phyloP scores from a whole-genome alignment of 257 asterid genomes.

The Solanum neorickii region DNA sequence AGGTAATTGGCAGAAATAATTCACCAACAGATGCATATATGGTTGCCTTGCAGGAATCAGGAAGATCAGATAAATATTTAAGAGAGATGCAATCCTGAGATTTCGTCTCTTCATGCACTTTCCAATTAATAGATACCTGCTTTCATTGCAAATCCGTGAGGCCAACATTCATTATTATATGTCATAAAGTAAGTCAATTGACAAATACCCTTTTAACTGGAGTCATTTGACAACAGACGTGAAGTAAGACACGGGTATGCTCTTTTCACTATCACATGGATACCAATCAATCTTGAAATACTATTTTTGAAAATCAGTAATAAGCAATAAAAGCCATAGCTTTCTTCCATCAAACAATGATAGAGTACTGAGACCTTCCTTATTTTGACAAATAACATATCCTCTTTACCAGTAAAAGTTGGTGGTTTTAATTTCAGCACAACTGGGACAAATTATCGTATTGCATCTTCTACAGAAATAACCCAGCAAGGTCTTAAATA shows the following conservation, averaged over 20 bases:
- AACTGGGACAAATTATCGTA: background rate
- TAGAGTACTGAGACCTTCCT: background rate
- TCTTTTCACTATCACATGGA: background rate
- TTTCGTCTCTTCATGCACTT: conserved; percentile 35
- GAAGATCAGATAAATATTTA: conserved; percentile 23
- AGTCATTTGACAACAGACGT: background rate
- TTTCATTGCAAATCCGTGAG: conserved; percentile 2
- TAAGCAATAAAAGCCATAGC: background rate
- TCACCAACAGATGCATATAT: conserved; percentile 63
- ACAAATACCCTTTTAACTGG: background rate
- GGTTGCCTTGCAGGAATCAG: conserved; percentile 26
- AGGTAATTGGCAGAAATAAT: conserved; percentile 53
- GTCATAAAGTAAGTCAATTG: background rate
- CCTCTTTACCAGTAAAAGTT: background rate
- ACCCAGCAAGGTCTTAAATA: background rate
- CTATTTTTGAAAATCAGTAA: background rate
- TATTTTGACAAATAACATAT: background rate
- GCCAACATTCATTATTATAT: background rate
- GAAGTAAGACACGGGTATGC: background rate
- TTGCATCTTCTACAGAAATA: background rate
- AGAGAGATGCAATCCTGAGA: conserved; percentile 40
- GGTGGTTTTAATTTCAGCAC: background rate
- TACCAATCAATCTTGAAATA: background rate
- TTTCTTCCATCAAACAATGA: background rate
- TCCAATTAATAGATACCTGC: conserved; percentile 50